These are phyloP conservation scores for Ananas comosus DNA, from an alignment of 176 grass and related monocot species.

Conservation along the genomic window DNA sequence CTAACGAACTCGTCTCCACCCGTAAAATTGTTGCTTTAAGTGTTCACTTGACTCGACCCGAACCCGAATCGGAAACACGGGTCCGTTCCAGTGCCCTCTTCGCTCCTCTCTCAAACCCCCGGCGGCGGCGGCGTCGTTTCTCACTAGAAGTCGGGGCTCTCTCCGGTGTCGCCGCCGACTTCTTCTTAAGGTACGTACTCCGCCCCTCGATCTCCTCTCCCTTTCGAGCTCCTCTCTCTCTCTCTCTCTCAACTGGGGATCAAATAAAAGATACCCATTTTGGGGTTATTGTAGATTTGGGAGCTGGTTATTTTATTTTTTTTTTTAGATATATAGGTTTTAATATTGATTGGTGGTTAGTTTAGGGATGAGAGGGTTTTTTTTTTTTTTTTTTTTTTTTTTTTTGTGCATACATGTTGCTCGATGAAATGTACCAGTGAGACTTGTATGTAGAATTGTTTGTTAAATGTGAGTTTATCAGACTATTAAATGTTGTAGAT, in stretches of 20 bases:
- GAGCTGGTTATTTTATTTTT: too few relatives aligned
- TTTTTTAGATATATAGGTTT: too few relatives aligned
- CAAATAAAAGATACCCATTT: not conserved
- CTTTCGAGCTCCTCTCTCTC: not conserved
- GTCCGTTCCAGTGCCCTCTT: too few relatives aligned
- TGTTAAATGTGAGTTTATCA: not conserved
- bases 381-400: not conserved
- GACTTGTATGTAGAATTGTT: not conserved
- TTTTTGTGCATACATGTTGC: not conserved
- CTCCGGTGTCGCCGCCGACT: not conserved
- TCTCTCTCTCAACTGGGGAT: not conserved
- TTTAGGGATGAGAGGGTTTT: not conserved
- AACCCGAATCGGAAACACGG: too few relatives aligned
- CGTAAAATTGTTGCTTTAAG: too few relatives aligned
- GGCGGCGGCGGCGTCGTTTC: too few relatives aligned
- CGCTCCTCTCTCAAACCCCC: too few relatives aligned
- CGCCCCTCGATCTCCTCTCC: not conserved
- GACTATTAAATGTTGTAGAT: too few relatives aligned
- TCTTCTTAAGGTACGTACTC: not conserved
- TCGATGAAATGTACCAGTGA: not conserved
- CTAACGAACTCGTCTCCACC: too few relatives aligned
- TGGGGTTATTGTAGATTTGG: not conserved
- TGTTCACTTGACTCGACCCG: too few relatives aligned
- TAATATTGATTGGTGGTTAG: not conserved
- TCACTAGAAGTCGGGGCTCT: too few relatives aligned